Evolutionary conservation across 139 green algal genomes (phyloP), one percentile per base, ranked within the genome.

Genomic region (Raphidocelis subcapitata): DNA sequence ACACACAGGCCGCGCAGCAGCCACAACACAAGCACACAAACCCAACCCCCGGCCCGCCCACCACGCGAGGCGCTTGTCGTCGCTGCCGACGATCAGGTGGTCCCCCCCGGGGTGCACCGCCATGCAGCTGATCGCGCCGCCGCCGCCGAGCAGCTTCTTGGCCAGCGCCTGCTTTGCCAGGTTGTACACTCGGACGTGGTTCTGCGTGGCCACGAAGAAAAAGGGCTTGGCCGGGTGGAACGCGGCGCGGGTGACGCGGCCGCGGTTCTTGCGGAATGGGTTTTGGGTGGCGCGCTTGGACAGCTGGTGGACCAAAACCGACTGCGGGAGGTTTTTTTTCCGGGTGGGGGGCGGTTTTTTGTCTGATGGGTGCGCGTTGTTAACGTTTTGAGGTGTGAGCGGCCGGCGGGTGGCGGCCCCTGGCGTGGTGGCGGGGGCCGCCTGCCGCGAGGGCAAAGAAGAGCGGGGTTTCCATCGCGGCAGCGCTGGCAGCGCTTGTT

Each of bases 261-360:
- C 96, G 21, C 86, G 68, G 82, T 94, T 97, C 83, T 97, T 97
- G 47, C 86, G 82, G 85, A 99, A 99, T 1, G 95, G 95, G 76
- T 94, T 97, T 75, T 99, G 95, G 0, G 81, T 92, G 5, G 73
- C 67, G 26, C 83, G 72, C 60, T 85, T 85, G 21, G 84, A 92
- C 47, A 99, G 90, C 86, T 98, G 95, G 84, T 99, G 96, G 61
- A 99, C 91, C 49, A 98, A 67, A 61, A 99, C 94, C 1, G 90
- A 84, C 86, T 94, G 86, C 60, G 63, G 32, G 41, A 14, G 41
- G 4, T 61, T 14, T 28, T 61, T 29, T 8, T 28, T 28, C 24
- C 24, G 41, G 67, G 54, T 1, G 12, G 12, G 54, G 35, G 32
- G 28, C 49, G 16, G 49, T 16, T n/a, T 26, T 14, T 12, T 3